Base-by-base conservation (phyloP, 2,329 filamentous ascomycete species). In the Diatrype stigma region DNA sequence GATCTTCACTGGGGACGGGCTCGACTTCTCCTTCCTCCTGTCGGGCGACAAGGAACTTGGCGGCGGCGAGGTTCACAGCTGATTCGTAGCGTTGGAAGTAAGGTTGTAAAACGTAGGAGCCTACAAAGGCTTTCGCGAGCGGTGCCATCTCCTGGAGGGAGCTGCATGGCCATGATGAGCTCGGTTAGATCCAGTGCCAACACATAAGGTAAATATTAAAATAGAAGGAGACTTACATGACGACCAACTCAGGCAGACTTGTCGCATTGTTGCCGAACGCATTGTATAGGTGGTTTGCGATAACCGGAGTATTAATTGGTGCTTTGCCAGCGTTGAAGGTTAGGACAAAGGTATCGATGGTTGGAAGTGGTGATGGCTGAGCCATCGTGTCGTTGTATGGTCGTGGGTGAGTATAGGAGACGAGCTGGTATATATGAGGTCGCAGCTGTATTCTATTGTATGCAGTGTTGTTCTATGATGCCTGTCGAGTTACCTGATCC, bases 131-230 rank as follows among this genome's bases (percentile, higher is more conserved):
- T 63, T 90, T 84, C 48, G 86, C 81, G 46, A 97, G 79, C 1
- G 94, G 94, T 10, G 92, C 88, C 54, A 96, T 79, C 71, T 99
- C 94, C 70, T 99, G 92, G 17, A 99, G 79, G 77, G 91, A 90
- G 75, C 67, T 86, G 66, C 16, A 67, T 53, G 56, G 22, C 6
- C 4, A 19, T 56, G 6, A 19, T 40, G 44, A 48, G 34, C 42
- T 30, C 26, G 26, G 26, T 30, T 30, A 30, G 26, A 45, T 40
- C 35, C 47, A 7, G 42, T 45, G 26, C 3, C 42, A 22, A 8
- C 23, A 34, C 21, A 52, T 48, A 42, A 56, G n/a, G n/a, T n/a
- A n/a, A n/a, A n/a, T 48, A 54, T 59, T 49, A 56, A 50, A n/a
- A 10, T 40, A 35, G 26, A 16, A 26, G 6, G 23, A 44, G 51